These are phyloP conservation scores for Hymenoscyphus occultus DNA, from an alignment of 2,329 filamentous ascomycete genomes.

Conservation along the genomic window DNA sequence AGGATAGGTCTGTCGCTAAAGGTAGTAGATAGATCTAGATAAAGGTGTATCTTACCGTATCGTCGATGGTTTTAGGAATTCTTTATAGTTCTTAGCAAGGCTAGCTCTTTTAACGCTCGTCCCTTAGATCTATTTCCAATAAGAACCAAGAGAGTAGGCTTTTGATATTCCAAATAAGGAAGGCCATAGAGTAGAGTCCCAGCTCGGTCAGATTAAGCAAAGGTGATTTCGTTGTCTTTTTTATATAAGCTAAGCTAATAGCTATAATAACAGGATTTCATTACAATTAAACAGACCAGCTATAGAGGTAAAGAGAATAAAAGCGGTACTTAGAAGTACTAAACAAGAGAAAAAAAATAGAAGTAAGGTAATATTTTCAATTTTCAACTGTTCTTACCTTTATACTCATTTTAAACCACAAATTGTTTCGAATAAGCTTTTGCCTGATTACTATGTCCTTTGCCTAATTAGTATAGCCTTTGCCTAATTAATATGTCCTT, in stretches of 20 bases:
- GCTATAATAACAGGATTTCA: slow-evolving; percentile 29
- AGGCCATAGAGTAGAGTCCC: slow-evolving; percentile 23
- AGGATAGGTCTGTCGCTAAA: slow-evolving; percentile 28
- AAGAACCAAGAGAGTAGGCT: slow-evolving; percentile 27
- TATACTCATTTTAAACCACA: background rate
- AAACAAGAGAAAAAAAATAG: background rate
- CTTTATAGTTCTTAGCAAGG: slow-evolving; percentile 20
- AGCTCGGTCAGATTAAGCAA: slow-evolving; percentile 25
- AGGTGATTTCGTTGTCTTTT: slow-evolving; percentile 24
- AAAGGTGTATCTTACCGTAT: slow-evolving; percentile 27
- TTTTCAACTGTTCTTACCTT: background rate
- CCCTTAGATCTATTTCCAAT: slow-evolving; percentile 30
- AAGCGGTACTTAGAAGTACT: background rate
- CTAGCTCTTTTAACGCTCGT: slow-evolving; percentile 26
- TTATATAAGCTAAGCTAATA: slow-evolving; percentile 29
- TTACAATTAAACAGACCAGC: slow-evolving; percentile 9
- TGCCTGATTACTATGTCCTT: background rate
- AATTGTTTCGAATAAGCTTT: background rate
- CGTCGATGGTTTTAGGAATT: slow-evolving; percentile 19
- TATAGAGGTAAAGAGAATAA: background rate
- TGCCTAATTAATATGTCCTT: too few relatives aligned
- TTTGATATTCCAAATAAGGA: slow-evolving; percentile 25
- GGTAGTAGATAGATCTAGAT: slow-evolving; percentile 24
- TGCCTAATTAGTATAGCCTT: too few relatives aligned
- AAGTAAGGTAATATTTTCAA: background rate